Percentiles rank a stretch among this genome's conserved stretches.
Evolutionary conservation across 1,284 basidiomycete genomes (phyloP).

Genomic region (Pseudozyma pruni): DNA sequence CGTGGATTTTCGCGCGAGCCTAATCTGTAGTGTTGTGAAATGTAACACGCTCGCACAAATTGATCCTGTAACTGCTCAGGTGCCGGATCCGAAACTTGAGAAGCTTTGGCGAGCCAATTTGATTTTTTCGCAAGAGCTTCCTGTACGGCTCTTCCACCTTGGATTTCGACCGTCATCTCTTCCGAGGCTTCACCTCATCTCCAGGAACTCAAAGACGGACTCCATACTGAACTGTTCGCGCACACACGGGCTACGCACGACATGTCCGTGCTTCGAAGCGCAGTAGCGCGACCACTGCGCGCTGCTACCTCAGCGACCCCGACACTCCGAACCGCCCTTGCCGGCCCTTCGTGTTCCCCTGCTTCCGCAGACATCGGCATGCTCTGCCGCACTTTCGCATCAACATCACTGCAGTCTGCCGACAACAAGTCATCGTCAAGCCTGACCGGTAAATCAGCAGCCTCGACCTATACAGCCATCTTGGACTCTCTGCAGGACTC

Average conservation of each 20-base stretch:
- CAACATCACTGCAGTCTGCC: constrained; percentile 18
- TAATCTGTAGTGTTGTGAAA: no score
- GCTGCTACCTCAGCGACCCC: constrained; percentile 3
- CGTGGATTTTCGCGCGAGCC: no score
- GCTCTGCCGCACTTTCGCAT: constrained; percentile 42
- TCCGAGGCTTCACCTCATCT: neutral
- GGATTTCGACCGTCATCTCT: no score
- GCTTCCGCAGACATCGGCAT: constrained; percentile 14
- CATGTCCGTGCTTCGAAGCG: constrained; percentile 22
- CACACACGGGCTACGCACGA: neutral
- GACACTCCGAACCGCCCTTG: constrained; percentile 4
- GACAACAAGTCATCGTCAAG: constrained; percentile 10
- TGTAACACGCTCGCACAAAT: no score
- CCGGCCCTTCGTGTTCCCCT: constrained; percentile 8
- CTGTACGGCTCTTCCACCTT: no score
- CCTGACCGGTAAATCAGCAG: constrained; percentile 7
- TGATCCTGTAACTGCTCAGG: neutral
- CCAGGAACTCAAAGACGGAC: neutral
- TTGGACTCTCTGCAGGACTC: constrained; percentile 35
- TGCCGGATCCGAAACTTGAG: constrained; percentile 8
- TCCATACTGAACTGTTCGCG: neutral
- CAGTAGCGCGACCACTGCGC: constrained; percentile 21
- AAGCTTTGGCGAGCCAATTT: constrained; percentile 4
- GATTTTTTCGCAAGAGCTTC: no score
- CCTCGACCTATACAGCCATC: constrained; percentile 39